These are phyloP conservation scores for Sporothrix mexicana DNA, from an alignment of 2,329 filamentous ascomycete genomes.

Conservation along the genomic window DNA sequence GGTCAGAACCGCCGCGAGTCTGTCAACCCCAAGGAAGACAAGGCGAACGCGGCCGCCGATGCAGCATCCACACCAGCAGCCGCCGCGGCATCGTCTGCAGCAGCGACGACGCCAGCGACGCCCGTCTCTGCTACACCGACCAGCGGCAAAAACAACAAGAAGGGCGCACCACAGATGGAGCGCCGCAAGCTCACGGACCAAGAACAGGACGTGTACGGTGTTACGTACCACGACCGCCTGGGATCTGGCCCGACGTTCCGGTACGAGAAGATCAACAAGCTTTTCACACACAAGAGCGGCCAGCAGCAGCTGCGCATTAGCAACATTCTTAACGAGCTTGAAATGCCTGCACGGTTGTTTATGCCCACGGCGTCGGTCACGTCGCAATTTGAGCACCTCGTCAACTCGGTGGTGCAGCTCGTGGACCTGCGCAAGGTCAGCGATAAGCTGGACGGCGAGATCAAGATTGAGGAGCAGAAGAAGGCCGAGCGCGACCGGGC, in stretches of 20 bases:
- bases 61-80: neutral
- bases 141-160: conserved; percentile 52
- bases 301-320: conserved; percentile 77
- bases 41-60: conserved; percentile 32
- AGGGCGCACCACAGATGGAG: conserved; percentile 57
- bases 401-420: conserved; percentile 69
- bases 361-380: conserved; percentile 78
- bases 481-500: conserved; percentile 59
- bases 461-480: conserved; percentile 64
- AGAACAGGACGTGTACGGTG: conserved; percentile 81
- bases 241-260: conserved; percentile 88
- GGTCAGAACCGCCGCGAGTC: conserved; percentile 37
- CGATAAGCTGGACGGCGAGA: conserved; percentile 77
- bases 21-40: conserved; percentile 9
- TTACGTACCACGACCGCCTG: conserved; percentile 83
- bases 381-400: conserved; percentile 71
- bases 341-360: conserved; percentile 70
- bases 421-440: conserved; percentile 75
- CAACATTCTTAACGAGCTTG: conserved; percentile 72
- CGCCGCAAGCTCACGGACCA: conserved; percentile 74
- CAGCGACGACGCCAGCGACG: conserved; percentile 41
- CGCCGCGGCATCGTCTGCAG: conserved; percentile 38
- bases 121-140: conserved; percentile 30
- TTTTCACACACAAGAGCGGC: conserved; percentile 76
- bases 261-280: conserved; percentile 79